phyloP scores from a whole-genome alignment of 345 rosid genomes.

The Nephelium lappaceum region DNA sequence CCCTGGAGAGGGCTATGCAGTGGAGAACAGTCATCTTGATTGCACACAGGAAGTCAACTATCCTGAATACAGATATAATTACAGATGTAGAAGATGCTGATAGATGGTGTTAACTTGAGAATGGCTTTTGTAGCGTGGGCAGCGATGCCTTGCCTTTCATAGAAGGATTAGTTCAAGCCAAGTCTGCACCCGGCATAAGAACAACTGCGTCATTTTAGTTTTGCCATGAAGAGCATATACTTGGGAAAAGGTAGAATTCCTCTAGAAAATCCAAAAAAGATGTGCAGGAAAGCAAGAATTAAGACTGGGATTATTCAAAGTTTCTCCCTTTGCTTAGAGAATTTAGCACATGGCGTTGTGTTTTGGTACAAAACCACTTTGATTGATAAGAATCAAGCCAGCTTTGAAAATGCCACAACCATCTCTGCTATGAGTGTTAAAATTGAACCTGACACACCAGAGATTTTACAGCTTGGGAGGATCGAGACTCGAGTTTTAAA shows the following conservation, averaged over 20 bases:
- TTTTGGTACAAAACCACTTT: slow-evolving; percentile 58
- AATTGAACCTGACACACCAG: slow-evolving; percentile 46
- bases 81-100: no score
- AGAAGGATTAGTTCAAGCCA: slow-evolving; percentile 70
- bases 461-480: slow-evolving; percentile 17
- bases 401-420: slow-evolving; percentile 43
- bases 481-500: slow-evolving; percentile 43
- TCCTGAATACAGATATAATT: no score
- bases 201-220: slow-evolving; percentile 53
- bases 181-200: slow-evolving; percentile 52
- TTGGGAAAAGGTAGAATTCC: slow-evolving; percentile 41
- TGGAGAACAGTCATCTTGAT: no score
- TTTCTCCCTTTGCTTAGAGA: slow-evolving; percentile 61
- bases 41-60: no score
- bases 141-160: slow-evolving; percentile 83
- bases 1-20: no score
- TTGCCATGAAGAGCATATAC: slow-evolving; percentile 61
- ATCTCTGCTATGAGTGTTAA: slow-evolving; percentile 51
- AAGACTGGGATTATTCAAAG: slow-evolving; percentile 68
- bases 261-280: slow-evolving; percentile 39
- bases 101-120: slow-evolving; percentile 22
- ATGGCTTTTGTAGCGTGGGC: slow-evolving; percentile 75
- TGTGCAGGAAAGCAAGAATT: slow-evolving; percentile 44
- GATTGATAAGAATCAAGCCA: slow-evolving; percentile 39
- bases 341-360: slow-evolving; percentile 71